Conservation (phyloP, 768 basidiomycete genomes). For the Agaricus blazei region DNA sequence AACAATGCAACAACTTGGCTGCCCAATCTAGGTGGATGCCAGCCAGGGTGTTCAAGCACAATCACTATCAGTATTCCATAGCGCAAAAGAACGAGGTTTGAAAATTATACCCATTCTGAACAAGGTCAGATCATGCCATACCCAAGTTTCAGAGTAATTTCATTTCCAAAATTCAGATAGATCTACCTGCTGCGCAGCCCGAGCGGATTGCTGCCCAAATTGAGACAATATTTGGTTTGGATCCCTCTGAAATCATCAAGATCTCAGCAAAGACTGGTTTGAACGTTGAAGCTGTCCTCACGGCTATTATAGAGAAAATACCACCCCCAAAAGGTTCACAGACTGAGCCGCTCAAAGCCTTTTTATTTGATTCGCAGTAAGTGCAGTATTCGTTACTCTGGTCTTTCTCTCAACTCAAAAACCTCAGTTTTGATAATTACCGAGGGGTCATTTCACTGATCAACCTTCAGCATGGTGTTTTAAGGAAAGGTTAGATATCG, state of each 20-base stretch:
- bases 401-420: constrained; percentile 9
- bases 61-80: constrained; percentile 91
- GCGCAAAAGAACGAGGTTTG: constrained; percentile 75
- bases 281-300: constrained; percentile 73
- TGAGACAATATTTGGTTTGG: constrained; percentile 74
- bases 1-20: not conserved
- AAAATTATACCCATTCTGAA: constrained; percentile 89
- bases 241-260: constrained; percentile 64
- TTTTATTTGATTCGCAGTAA: constrained; percentile 91
- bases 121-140: constrained; percentile 49
- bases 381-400: constrained; percentile 21
- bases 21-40: constrained; percentile 73
- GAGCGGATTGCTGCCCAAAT: constrained; percentile 78
- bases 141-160: constrained; percentile 2
- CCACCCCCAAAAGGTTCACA: constrained; percentile 66
- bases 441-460: constrained; percentile 93
- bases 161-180: constrained; percentile 53
- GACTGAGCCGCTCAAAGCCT: constrained; percentile 64
- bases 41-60: constrained; percentile 98
- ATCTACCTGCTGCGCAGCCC: constrained; percentile 85
- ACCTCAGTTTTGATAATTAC: constrained; percentile 83
- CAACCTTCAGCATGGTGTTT: constrained; percentile 70
- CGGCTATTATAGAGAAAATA: constrained; percentile 77
- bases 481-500: constrained; percentile 64
- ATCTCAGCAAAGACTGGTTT: constrained; percentile 93